Conservation (phyloP, 2,329 filamentous ascomycete genomes). For the Thielaviopsis ethacetica region DNA sequence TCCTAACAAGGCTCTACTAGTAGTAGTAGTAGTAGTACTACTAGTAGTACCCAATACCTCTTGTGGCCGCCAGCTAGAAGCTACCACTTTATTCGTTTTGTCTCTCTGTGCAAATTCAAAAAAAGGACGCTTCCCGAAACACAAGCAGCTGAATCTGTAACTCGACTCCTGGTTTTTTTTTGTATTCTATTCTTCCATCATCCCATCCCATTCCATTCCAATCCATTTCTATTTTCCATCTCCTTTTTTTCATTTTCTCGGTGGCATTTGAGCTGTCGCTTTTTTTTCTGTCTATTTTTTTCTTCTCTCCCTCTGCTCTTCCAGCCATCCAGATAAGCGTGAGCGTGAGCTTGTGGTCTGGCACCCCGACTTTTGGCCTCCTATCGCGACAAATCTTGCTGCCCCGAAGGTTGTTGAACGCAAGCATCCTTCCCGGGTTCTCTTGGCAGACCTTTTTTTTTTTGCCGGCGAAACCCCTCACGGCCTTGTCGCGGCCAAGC, state of each 20-base stretch:
- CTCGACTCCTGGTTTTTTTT: slow-evolving; percentile 7
- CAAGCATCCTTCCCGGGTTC: neutral
- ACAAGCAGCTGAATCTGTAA: slow-evolving; percentile 11
- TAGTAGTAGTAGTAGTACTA: no score
- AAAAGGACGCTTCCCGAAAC: slow-evolving; percentile 10
- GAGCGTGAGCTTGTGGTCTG: neutral
- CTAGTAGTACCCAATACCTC: no score
- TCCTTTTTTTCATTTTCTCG: neutral
- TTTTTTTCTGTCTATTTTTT: no score
- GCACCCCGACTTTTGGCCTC: neutral
- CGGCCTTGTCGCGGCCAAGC: neutral
- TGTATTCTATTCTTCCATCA: neutral
- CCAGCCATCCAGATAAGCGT: neutral
- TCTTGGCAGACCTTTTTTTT: neutral
- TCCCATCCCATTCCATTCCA: neutral
- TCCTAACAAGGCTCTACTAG: no score
- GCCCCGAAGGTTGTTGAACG: neutral
- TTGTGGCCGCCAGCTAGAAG: no score
- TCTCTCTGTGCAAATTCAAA: neutral
- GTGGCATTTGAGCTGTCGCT: no score
- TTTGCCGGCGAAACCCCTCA: neutral
- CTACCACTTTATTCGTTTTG: neutral
- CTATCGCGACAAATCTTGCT: neutral
- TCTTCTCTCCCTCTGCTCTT: neutral
- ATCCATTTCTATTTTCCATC: neutral